Evolutionary conservation across 2,329 filamentous ascomycete genomes (phyloP), one percentile per base, ranked within the genome.

Genomic region (Xylaria digitata): DNA sequence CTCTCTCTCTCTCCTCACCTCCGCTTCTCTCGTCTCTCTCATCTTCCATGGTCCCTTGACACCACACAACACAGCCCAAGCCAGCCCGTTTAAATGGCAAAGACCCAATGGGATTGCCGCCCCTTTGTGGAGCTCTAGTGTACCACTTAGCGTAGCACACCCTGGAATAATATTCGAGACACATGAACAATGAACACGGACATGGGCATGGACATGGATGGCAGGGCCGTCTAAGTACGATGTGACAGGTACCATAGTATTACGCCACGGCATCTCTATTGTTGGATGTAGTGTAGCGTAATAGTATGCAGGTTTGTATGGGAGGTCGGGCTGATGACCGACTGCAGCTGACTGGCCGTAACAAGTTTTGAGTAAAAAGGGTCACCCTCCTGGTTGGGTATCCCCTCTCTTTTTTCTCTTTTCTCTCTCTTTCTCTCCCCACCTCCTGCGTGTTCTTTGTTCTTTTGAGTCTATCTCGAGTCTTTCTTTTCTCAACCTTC

Each of bases 391-490:
- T 8, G 43, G 43, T 32, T 61, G 58, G 50, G 45, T 68, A 69
- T 68, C 42, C 64, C 70, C 70, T 71, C 73, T 65, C 68, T 70
- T 72, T 72, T 55, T 49, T 26, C 6, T 50, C 69, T 66, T 67
- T 70, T 67, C 68, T 69, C 48, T 65, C 48, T 66, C 66, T 70
- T 63, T 70, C 70, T 70, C 70, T 68, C 64, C 61, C 70, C 67
- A 72, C 69, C 70, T 69, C 70, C 65, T 72, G 73, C 64, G 72
- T 71, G 72, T 70, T 61, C 68, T 73, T 70, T 76, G 69, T 75
- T 71, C 70, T 71, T 70, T 67, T 66, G 72, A 73, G 74, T 76
- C 69, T 71, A 75, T 77, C 74, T 77, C 75, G 59, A 76, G 75
- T 75, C 75, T 70, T 73, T 77, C 75, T 48, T 77, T 78, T 72